These are phyloP conservation scores for Colletotrichum sp. DNA, from an alignment of 2,329 filamentous ascomycete species.

Conservation along the genomic window DNA sequence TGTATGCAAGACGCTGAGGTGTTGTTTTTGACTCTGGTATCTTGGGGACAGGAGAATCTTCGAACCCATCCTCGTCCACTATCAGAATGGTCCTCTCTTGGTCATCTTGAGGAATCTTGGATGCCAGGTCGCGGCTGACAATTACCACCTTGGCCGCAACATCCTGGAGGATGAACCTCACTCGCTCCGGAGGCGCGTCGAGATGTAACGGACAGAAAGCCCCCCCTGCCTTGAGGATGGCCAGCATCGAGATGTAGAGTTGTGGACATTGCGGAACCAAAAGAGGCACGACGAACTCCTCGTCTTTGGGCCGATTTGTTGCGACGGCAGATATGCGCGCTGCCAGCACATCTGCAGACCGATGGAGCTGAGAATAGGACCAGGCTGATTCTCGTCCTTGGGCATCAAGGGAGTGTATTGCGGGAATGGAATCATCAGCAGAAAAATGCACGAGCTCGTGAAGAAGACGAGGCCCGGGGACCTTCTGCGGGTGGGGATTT, in stretches of 20 bases:
- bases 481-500: conserved; percentile 45
- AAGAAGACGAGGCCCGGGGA: conserved; percentile 51
- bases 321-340: conserved; percentile 44
- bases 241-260: conserved; percentile 80
- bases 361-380: conserved; percentile 69
- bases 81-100: conserved; percentile 37
- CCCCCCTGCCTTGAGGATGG: conserved; percentile 79
- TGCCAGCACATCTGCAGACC: conserved; percentile 61
- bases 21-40: neutral
- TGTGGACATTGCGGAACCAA: conserved; percentile 78
- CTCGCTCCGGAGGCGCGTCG: conserved; percentile 77
- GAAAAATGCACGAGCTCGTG: conserved; percentile 64
- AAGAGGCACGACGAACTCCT: conserved; percentile 67
- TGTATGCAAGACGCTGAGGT: conserved; percentile 70
- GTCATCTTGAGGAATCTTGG: conserved; percentile 39
- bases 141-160: conserved; percentile 73
- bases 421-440: conserved; percentile 41
- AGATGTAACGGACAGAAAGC: conserved; percentile 86
- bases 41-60: neutral
- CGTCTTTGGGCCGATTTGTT: neutral
- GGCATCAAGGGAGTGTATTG: conserved; percentile 64
- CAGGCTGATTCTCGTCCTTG: conserved; percentile 51
- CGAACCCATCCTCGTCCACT: conserved; percentile 31
- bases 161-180: conserved; percentile 83
- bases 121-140: conserved; percentile 57